These are phyloP conservation scores for Papiliotrema flavescens DNA, from an alignment of 1,284 basidiomycete genomes.

Conservation along the genomic window DNA sequence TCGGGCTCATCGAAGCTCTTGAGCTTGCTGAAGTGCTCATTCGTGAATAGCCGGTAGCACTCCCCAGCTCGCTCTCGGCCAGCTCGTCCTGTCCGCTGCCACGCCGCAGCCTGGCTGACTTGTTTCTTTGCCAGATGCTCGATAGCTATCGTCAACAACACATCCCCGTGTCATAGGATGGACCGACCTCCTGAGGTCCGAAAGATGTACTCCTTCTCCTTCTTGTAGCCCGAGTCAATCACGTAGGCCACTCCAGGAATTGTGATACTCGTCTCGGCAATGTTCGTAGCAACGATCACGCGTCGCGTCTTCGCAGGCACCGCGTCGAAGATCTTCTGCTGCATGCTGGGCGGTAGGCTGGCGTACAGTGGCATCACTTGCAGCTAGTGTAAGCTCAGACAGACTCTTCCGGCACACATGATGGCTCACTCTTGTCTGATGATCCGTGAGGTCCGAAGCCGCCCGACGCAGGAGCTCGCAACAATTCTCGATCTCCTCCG, in stretches of 20 bases:
- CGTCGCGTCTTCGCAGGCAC: slow-evolving; percentile 72
- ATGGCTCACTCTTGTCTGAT: slow-evolving; percentile 54
- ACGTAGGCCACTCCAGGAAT: slow-evolving; percentile 95
- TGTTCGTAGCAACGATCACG: slow-evolving; percentile 90
- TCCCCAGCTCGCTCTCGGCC: slow-evolving; percentile 83
- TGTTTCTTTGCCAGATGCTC: slow-evolving; percentile 80
- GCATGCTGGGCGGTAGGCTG: slow-evolving; percentile 71
- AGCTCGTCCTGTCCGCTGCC: slow-evolving; percentile 78
- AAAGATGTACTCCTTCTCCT: slow-evolving; percentile 84
- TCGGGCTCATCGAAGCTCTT: slow-evolving; percentile 71
- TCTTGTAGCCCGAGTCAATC: slow-evolving; percentile 90
- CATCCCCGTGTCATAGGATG: background rate
- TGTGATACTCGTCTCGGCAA: slow-evolving; percentile 97
- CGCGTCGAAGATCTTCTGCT: slow-evolving; percentile 70
- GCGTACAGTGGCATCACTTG: slow-evolving; percentile 77
- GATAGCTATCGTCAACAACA: slow-evolving; percentile 58
- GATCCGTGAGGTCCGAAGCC: slow-evolving; percentile 61
- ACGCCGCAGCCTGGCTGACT: slow-evolving; percentile 84
- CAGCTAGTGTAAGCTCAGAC: slow-evolving; percentile 53
- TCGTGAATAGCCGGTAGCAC: slow-evolving; percentile 86
- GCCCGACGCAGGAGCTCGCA: slow-evolving; percentile 67
- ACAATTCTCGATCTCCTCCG: slow-evolving; percentile 93
- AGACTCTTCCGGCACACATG: background rate
- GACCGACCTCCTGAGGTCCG: slow-evolving; percentile 59
- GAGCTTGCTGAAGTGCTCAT: slow-evolving; percentile 67